Conservation (phyloP, 2,329 filamentous ascomycete genomes). For the Trichoderma cornu-damae region DNA sequence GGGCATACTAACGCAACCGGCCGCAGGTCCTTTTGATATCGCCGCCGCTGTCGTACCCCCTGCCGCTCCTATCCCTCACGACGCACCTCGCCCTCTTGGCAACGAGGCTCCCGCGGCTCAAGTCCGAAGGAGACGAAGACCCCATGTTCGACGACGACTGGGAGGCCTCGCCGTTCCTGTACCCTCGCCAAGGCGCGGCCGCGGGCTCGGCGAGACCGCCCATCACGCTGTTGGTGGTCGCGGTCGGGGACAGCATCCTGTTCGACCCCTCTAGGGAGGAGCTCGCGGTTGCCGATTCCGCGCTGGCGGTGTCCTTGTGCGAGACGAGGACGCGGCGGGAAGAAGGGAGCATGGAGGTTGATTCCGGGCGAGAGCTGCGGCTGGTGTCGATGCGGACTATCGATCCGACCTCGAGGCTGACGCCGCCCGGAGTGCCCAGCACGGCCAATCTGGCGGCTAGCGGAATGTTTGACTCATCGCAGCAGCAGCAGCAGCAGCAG, state of each 20-base stretch:
- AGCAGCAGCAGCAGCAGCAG: constrained; percentile 37
- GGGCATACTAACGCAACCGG: constrained; percentile 15
- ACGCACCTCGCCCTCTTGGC: constrained; percentile 89
- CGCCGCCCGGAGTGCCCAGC: constrained; percentile 64
- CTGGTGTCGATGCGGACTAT: constrained; percentile 67
- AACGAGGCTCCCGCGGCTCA: constrained; percentile 75
- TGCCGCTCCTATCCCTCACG: constrained; percentile 86
- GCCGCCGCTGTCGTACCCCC: constrained; percentile 85
- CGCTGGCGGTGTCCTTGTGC: constrained; percentile 77
- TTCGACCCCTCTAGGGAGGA: constrained; percentile 92
- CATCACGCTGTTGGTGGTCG: constrained; percentile 83
- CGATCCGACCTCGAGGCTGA: constrained; percentile 68
- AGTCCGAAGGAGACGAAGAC: constrained; percentile 89
- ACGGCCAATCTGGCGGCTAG: constrained; percentile 53
- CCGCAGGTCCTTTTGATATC: constrained; percentile 85
- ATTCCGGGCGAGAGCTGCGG: constrained; percentile 45
- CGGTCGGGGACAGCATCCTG: constrained; percentile 80
- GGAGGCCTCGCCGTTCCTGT: constrained; percentile 75
- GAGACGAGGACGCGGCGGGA: constrained; percentile 33
- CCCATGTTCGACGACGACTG: constrained; percentile 98
- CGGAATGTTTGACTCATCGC: constrained; percentile 32
- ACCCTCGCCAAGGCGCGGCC: constrained; percentile 47
- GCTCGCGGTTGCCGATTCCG: constrained; percentile 84
- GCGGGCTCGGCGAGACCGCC: constrained; percentile 61
- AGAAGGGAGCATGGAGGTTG: constrained; percentile 37